A percentile compares a stretch with the other conserved stretches of the same genome.
phyloP scores from a whole-genome alignment of 352 stramenopile genomes.

The Phytophthora pisi region DNA sequence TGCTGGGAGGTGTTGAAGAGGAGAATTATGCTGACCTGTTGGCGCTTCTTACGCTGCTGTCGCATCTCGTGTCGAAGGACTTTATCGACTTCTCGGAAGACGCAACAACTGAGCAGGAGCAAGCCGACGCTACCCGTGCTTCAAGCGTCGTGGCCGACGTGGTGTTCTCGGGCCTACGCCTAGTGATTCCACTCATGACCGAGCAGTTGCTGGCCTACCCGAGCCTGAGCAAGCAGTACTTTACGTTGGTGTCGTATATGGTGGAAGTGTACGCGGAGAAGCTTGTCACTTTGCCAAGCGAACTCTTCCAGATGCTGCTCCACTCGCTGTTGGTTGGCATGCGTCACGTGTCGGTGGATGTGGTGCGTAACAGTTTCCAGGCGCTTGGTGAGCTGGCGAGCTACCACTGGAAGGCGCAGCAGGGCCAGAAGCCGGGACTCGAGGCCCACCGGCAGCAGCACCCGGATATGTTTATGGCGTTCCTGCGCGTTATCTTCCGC shows the following conservation, averaged over 20 bases:
- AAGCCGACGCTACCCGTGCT: slow-evolving; percentile 58
- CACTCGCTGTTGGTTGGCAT: slow-evolving; percentile 79
- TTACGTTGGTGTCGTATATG: slow-evolving; percentile 88
- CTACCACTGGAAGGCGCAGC: slow-evolving; percentile 71
- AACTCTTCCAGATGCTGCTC: slow-evolving; percentile 79
- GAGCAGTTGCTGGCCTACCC: slow-evolving; percentile 88
- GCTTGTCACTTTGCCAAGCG: slow-evolving; percentile 58
- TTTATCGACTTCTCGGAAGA: slow-evolving; percentile 88
- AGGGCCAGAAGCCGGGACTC: slow-evolving; percentile 55
- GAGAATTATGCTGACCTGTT: slow-evolving; percentile 79
- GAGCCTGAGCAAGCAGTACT: slow-evolving; percentile 88
- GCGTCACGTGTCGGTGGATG: slow-evolving; percentile 74
- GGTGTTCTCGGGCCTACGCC: slow-evolving; percentile 86
- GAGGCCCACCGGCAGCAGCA: slow-evolving; percentile 50
- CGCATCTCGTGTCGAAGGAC: slow-evolving; percentile 80
- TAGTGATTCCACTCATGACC: slow-evolving; percentile 91
- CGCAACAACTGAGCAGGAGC: slow-evolving; percentile 61
- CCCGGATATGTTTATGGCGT: slow-evolving; percentile 71
- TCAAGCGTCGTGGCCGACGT: slow-evolving; percentile 83
- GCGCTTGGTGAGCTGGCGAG: slow-evolving; percentile 74
- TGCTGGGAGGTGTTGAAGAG: slow-evolving; percentile 70
- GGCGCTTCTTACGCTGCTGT: slow-evolving; percentile 79
- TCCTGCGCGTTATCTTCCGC: slow-evolving; percentile 78
- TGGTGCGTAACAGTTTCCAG: slow-evolving; percentile 85
- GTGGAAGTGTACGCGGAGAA: slow-evolving; percentile 88